Base-by-base conservation (phyloP, 1,284 basidiomycete species). In the Pseudozyma flocculosa region DNA sequence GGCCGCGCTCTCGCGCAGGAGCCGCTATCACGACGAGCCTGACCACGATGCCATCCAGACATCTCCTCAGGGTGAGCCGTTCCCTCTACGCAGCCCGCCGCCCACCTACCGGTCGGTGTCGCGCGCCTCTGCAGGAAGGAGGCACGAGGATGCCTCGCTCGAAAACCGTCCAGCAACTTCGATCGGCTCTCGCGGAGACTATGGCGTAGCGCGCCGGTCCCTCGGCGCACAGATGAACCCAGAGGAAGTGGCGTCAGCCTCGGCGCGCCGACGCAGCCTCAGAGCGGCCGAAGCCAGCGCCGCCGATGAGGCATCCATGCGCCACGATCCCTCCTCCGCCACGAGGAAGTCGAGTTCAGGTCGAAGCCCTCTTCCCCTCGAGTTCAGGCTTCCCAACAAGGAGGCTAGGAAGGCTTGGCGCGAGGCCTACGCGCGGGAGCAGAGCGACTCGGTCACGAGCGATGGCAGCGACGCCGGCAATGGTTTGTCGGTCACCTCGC, bases 361-460 rank as follows among this genome's bases (percentile, higher is more conserved):
- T 46, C 61, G 61, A 37, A 59, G 44, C 23, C 57, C 65, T 3
- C 48, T 68, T 56, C 65, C 65, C 0, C 54, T 57, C 42, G 61
- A 64, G 26, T 68, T 68, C 34, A 56, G 65, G 19, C 22, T 62
- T 36, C 59, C 59, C 10, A 53, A 58, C 48, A 61, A 62, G 24
- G 55, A 66, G 48, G 52, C 50, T 24, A 54, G 63, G 3, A 52
- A 47, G 21, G 63, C 63, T 26, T 61, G 56, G 37, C 52, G 63
- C 40, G 63, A 58, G 15, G 55, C 65, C 1, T 51, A 54, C 21
- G 50, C 54, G 36, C 50, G 54, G 24, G 43, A 37, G 1, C 15
- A 45, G 17, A 60, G 56, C 44, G 47, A 40, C 38, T 40, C 38
- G 38, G 38, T 22, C 21, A 22, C 38, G 11, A 40, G 38, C 21